A percentile compares a stretch with the other conserved stretches of the same genome.
Conservation (phyloP, 345 rosid genomes). For the Rhodamnia rubescens region DNA sequence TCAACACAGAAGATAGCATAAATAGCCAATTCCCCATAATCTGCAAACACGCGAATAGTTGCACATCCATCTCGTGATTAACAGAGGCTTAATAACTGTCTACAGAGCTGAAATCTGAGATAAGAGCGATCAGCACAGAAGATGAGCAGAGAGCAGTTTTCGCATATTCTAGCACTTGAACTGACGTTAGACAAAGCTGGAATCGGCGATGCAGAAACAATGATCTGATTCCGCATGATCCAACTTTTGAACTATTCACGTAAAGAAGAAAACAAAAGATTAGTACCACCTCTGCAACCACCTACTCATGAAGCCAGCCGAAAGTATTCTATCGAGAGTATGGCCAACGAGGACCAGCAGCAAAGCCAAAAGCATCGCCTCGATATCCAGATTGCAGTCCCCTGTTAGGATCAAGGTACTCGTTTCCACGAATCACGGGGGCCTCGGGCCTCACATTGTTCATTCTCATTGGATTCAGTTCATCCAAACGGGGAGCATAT, state of each 20-base stretch:
- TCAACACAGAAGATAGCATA: too few species aligned
- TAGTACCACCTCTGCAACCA: not conserved
- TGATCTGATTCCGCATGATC: too few species aligned
- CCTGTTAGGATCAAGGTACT: constrained; percentile 7
- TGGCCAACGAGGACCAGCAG: not conserved
- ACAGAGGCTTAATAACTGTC: not conserved
- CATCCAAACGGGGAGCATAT: constrained; percentile 52
- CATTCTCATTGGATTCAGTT: constrained; percentile 33
- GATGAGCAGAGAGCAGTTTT: too few species aligned
- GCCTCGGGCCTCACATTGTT: constrained; percentile 22
- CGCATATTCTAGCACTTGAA: too few species aligned
- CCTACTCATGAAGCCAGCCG: constrained; percentile 70
- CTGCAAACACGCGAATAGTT: too few species aligned
- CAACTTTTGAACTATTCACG: too few species aligned
- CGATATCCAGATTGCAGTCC: constrained; percentile 7
- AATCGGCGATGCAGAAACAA: too few species aligned
- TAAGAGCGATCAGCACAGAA: not conserved
- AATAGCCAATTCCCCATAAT: too few species aligned
- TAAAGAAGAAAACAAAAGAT: too few species aligned
- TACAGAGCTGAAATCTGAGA: not conserved
- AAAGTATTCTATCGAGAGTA: constrained; percentile 17
- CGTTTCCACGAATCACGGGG: constrained; percentile 6
- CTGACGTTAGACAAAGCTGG: too few species aligned
- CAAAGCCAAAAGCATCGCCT: constrained; percentile 15
- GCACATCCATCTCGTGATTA: too few species aligned